Conservation (phyloP, 352 stramenopile species). For the Phytophthora ohioensis region DNA sequence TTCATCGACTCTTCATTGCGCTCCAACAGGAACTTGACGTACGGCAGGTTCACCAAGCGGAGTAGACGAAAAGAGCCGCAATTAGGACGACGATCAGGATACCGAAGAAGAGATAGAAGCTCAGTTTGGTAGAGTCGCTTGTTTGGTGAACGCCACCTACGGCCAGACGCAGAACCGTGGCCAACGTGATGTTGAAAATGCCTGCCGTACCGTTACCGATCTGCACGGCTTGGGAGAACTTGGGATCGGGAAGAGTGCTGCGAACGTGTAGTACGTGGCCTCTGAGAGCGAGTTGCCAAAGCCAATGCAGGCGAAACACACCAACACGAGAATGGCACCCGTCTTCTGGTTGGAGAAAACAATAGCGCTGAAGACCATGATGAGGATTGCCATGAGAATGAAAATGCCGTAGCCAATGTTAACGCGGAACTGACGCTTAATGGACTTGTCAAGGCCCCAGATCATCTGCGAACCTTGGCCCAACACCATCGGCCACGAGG, state of each 20-base stretch:
- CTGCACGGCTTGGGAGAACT: constrained; percentile 74
- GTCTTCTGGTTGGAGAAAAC: constrained; percentile 53
- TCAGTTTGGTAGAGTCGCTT: constrained; percentile 38
- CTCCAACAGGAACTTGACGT: constrained; percentile 64
- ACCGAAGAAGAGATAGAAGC: constrained; percentile 72
- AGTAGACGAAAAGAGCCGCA: constrained; percentile 54
- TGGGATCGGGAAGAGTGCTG: constrained; percentile 67
- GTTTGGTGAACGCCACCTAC: constrained; percentile 55
- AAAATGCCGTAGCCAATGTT: constrained; percentile 59
- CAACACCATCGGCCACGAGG: constrained; percentile 63
- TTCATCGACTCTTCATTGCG: constrained; percentile 46
- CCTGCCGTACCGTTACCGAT: constrained; percentile 62
- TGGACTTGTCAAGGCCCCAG: constrained; percentile 59
- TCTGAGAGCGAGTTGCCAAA: constrained; percentile 64
- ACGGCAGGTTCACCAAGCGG: constrained; percentile 41
- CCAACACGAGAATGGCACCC: constrained; percentile 53
- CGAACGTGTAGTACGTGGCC: constrained; percentile 64
- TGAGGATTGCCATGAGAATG: constrained; percentile 53
- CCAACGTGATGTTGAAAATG: constrained; percentile 63
- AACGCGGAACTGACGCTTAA: constrained; percentile 50
- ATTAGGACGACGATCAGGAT: constrained; percentile 64
- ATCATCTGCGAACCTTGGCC: constrained; percentile 66
- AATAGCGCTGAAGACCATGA: constrained; percentile 68
- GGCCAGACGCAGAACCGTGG: constrained; percentile 56
- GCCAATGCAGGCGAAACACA: constrained; percentile 58